Base-by-base conservation (phyloP, 805 yeast genomes). In the Candida awuae region DNA sequence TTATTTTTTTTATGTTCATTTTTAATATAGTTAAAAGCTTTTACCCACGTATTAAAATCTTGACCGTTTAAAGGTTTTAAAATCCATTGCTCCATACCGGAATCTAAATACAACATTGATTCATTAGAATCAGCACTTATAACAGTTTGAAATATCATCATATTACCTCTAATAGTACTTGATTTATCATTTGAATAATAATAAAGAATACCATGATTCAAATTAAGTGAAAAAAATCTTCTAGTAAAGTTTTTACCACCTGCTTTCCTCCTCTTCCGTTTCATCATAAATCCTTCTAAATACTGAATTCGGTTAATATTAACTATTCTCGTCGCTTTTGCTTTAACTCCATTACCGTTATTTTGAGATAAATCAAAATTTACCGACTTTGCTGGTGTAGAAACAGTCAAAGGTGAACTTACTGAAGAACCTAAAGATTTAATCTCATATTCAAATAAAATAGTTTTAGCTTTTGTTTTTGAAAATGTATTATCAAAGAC, bases 51-150 rank as follows among this genome's bases (percentile, higher is more conserved):
- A 26, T 76, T 71, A 71, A 86, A 92, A 47, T 83, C 88, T 6
- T 69, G 66, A 9, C 61, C 59, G 41, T 68, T 75, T 34, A 68
- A 62, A 0, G 97, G 84, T 51, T 83, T 84, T 44, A 90, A 66
- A 28, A 76, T 77, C 97, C 97, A 90, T 8, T 84, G 78, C 56
- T 90, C 97, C 77, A 90, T 79, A 3, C 97, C 97, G 0, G 97
- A 86, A 57, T 92, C 97, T 42, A 92, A 72, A 33, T 81, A 77
- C 31, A 92, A 77, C 51, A 84, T 80, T 38, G 74, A 63, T 18
- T 75, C 73, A 41, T 73, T 72, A 19, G 75, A 68, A 50, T 80
- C 80, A 0, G 94, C 95, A 41, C 88, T 75, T 2, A 92, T 77
- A n/a, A 83, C 83, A 3, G 94, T 78, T 34, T 82, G 71, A 38